Evolutionary conservation across 768 basidiomycete genomes (phyloP).

Genomic region (Dentipellis fragilis): DNA sequence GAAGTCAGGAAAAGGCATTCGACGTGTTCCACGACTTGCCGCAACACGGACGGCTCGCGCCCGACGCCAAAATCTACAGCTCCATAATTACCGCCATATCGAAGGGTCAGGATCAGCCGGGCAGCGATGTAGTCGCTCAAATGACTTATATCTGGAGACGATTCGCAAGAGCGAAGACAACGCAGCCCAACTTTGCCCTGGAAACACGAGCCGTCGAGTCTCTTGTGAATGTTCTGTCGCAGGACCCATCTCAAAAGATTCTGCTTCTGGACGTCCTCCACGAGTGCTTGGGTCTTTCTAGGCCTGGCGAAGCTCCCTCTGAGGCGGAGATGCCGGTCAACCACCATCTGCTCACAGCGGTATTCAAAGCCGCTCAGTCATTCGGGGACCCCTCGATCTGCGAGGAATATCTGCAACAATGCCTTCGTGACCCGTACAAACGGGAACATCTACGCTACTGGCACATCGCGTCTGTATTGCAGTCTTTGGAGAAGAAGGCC

Average conservation of each 20-base stretch:
- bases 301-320: conserved; percentile 30
- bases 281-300: conserved; percentile 52
- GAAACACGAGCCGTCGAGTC: conserved; percentile 45
- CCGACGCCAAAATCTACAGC: conserved; percentile 52
- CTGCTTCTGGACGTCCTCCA: conserved; percentile 55
- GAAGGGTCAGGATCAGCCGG: conserved; percentile 17
- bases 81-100: conserved; percentile 49
- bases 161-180: conserved; percentile 32
- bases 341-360: conserved; percentile 37
- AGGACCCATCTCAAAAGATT: conserved; percentile 47
- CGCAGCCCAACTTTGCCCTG: conserved; percentile 27
- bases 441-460: conserved; percentile 34
- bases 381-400: conserved; percentile 37
- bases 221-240: conserved; percentile 44
- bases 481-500: too few relatives aligned
- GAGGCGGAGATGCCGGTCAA: conserved; percentile 32
- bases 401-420: conserved; percentile 48
- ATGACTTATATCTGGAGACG: conserved; percentile 66
- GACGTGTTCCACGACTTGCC: conserved; percentile 68
- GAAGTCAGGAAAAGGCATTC: conserved; percentile 56
- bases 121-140: conserved; percentile 32
- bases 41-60: conserved; percentile 48
- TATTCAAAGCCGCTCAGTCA: conserved; percentile 46
- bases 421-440: conserved; percentile 34
- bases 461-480: conserved; percentile 54